These are phyloP conservation scores for Blastobotrys arbuscula DNA, from an alignment of 1,139 yeast genomes.

Conservation along the genomic window DNA sequence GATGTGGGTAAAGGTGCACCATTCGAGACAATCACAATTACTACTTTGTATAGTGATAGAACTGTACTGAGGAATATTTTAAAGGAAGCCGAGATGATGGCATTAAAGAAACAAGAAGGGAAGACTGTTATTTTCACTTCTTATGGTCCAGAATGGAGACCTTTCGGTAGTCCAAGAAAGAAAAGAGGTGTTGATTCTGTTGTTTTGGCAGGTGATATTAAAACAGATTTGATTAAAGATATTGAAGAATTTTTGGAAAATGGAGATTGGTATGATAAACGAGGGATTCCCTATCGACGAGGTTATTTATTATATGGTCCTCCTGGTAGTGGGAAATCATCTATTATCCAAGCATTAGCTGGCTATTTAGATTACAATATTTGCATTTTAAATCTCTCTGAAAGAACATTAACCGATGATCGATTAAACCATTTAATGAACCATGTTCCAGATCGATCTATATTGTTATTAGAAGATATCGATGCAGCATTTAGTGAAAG, in stretches of 20 bases:
- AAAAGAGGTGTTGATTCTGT: conserved; percentile 84
- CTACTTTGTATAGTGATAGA: conserved; percentile 82
- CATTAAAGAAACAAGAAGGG: conserved; percentile 81
- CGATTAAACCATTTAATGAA: conserved; percentile 92
- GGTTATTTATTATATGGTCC: conserved; percentile 95
- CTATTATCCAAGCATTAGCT: conserved; percentile 92
- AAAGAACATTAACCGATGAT: conserved; percentile 88
- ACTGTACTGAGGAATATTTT: conserved; percentile 64
- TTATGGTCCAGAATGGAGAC: conserved; percentile 99
- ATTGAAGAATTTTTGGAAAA: conserved; percentile 72
- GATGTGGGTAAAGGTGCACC: conserved; percentile 93
- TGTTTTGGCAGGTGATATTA: conserved; percentile 69
- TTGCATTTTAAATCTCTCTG: conserved; percentile 85
- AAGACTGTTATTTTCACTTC: conserved; percentile 90
- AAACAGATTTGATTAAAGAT: conserved; percentile 60
- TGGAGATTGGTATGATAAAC: conserved; percentile 87
- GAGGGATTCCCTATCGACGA: conserved; percentile 96
- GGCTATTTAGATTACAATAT: conserved; percentile 95
- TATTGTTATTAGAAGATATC: conserved; percentile 80
- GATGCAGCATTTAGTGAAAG: conserved; percentile 93
- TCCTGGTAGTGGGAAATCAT: conserved; percentile 96
- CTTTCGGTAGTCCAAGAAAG: conserved; percentile 92
- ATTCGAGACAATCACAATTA: conserved; percentile 88
- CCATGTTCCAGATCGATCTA: conserved; percentile 86
- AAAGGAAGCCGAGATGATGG: conserved; percentile 78